Evolutionary conservation across 179 eudicot species (phyloP).

Genomic region (Monotropa hypopitys): DNA sequence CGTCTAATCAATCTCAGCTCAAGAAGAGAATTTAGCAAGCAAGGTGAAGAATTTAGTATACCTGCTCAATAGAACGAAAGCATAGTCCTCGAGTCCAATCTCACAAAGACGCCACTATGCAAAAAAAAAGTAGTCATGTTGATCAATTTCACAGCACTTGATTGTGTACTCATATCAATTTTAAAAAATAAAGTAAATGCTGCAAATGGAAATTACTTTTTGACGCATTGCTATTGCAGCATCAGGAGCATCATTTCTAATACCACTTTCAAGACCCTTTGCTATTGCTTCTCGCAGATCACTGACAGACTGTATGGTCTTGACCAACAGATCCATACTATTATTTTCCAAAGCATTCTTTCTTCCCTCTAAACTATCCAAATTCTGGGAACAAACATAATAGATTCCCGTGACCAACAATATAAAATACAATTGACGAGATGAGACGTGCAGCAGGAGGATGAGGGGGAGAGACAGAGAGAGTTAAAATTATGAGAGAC

Average conservation of each 20-base stretch:
- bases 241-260: conserved; percentile 94
- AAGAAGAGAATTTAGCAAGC: conserved; percentile 4
- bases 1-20: background rate
- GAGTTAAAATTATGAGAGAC: background rate
- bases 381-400: conserved; percentile 34
- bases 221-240: conserved; percentile 95
- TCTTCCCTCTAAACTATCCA: conserved; percentile 30
- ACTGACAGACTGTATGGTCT: conserved; percentile 45
- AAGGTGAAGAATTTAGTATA: conserved; percentile 18
- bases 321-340: conserved; percentile 37
- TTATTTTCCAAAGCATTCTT: conserved; percentile 20
- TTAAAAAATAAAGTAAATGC: background rate
- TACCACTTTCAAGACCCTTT: conserved; percentile 89
- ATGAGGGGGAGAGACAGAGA: background rate
- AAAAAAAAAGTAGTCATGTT: conserved; percentile 1
- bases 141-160: conserved; percentile 6
- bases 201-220: conserved; percentile 34
- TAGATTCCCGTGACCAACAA: conserved; percentile 3
- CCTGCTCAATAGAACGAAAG: conserved; percentile 94
- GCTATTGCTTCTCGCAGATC: conserved; percentile 50
- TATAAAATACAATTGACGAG: background rate
- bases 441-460: background rate
- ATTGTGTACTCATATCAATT: background rate
- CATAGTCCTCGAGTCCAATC: conserved; percentile 93
- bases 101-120: conserved; percentile 96